Percentiles rank a stretch among this genome's conserved stretches.
These are phyloP conservation scores for Dendryphion nanum DNA, from an alignment of 2,329 filamentous ascomycete genomes.

Conservation along the genomic window DNA sequence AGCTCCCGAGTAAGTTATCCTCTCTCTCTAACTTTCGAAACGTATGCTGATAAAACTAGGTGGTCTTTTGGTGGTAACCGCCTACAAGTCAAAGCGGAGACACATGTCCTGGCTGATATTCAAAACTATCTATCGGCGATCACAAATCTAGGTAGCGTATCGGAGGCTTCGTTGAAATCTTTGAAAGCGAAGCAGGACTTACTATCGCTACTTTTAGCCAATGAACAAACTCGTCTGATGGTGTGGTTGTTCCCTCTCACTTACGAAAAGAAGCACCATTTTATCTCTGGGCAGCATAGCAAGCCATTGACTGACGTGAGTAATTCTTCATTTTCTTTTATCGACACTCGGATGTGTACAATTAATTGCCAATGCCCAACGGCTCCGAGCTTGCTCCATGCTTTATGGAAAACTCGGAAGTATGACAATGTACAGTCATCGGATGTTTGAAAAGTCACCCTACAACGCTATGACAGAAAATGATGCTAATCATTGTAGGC, in stretches of 20 bases:
- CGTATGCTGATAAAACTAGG: conserved; percentile 35
- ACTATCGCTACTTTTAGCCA: conserved; percentile 76
- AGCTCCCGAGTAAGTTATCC: conserved; percentile 58
- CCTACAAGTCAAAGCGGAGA: conserved; percentile 89
- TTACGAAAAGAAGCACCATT: conserved; percentile 57
- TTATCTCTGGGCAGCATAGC: conserved; percentile 44
- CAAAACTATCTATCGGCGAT: conserved; percentile 64
- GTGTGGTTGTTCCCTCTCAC: conserved; percentile 89
- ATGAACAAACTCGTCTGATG: conserved; percentile 76
- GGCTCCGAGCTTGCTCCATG: too few relatives aligned
- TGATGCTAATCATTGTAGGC: conserved; percentile 43
- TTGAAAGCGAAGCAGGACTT: conserved; percentile 79
- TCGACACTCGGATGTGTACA: too few relatives aligned
- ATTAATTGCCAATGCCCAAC: too few relatives aligned
- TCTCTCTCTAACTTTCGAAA: background rate
- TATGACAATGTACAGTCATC: too few relatives aligned
- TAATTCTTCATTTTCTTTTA: too few relatives aligned
- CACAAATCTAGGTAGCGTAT: conserved; percentile 54
- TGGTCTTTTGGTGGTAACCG: conserved; percentile 97
- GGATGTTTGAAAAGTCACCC: too few relatives aligned
- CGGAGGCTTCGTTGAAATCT: conserved; percentile 57
- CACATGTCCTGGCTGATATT: conserved; percentile 76
- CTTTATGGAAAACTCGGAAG: too few relatives aligned
- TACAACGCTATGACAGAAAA: too few relatives aligned
- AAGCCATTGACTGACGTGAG: conserved; percentile 43